A percentile compares a stretch with the other conserved stretches of the same genome.
Evolutionary conservation across 2,329 filamentous ascomycete species (phyloP).

Genomic region (Rhynchosporium secalis): DNA sequence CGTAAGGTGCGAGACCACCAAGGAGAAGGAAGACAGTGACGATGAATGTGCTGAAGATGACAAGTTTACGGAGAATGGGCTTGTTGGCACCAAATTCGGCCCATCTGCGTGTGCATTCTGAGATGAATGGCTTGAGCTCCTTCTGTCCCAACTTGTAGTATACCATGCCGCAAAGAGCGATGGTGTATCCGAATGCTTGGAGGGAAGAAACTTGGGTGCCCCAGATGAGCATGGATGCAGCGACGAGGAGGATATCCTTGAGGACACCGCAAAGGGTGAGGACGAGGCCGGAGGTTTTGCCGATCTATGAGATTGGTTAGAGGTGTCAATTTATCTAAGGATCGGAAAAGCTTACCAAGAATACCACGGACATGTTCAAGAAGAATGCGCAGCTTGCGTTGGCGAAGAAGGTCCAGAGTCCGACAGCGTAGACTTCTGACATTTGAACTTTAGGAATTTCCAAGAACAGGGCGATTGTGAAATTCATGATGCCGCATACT

Average conservation of each 20-base stretch:
- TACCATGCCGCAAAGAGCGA: slow-evolving; percentile 75
- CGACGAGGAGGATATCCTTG: slow-evolving; percentile 83
- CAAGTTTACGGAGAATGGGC: slow-evolving; percentile 75
- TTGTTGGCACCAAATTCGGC: slow-evolving; percentile 79
- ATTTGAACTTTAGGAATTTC: slow-evolving; percentile 71
- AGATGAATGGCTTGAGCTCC: slow-evolving; percentile 76
- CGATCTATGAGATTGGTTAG: slow-evolving; percentile 58
- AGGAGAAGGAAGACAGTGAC: slow-evolving; percentile 70
- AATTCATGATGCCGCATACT: slow-evolving; percentile 81
- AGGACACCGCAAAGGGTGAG: slow-evolving; percentile 85
- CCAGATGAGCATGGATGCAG: slow-evolving; percentile 80
- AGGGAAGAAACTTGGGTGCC: slow-evolving; percentile 70
- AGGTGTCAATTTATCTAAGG: not conserved
- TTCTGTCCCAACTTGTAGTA: slow-evolving; percentile 87
- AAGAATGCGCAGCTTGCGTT: slow-evolving; percentile 79
- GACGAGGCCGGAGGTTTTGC: slow-evolving; percentile 82
- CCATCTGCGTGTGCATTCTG: slow-evolving; percentile 75
- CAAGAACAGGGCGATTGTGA: slow-evolving; percentile 68
- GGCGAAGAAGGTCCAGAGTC: slow-evolving; percentile 68
- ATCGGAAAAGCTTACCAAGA: slow-evolving; percentile 63
- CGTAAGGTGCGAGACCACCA: slow-evolving; percentile 63
- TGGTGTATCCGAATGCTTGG: slow-evolving; percentile 82
- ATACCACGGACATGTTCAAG: slow-evolving; percentile 82
- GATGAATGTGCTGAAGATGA: slow-evolving; percentile 65
- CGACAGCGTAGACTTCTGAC: slow-evolving; percentile 71